Evolutionary conservation across 2,329 filamentous ascomycete genomes (phyloP), one percentile per base, ranked within the genome.

Genomic region (Aspergillus ochraceus): DNA sequence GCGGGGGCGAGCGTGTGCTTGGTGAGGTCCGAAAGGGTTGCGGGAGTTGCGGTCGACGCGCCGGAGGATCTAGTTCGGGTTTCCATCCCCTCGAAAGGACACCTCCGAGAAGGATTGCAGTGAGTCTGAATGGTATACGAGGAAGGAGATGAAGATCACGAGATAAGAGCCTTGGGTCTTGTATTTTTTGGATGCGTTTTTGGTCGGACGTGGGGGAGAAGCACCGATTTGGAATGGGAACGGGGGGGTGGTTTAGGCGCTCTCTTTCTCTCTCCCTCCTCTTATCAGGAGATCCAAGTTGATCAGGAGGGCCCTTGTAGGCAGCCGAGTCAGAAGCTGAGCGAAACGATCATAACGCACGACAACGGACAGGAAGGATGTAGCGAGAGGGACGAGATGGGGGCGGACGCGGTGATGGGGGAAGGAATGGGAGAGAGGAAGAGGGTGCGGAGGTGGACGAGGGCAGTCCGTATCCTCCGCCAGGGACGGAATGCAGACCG

Each of bases 31-130:
- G 69, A 58, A 53, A 65, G 61, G 57, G 68, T 64, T 60, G 67
- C 66, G 65, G 71, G 66, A 60, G 71, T 71, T 59, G 70, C 69
- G 64, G 67, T 57, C 59, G 74, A 73, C 70, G 70, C 68, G 69
- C 70, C 65, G 61, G 66, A 65, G 54, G 64, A 64, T 54, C 54
- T 64, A 56, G 65, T 66, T 66, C 63, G 68, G 61, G 64, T 68
- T 57, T 71, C 68, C 73, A 75, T 76, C 50, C 39, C 59, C 36
- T 36, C 36, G 12, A 42, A 36, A 36, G 32, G 52, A 54, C 46
- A 49, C 20, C 22, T 36, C 32, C 24, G 50, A 54, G 36, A 46
- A 36, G 24, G 57, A 51, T 54, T 54, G 39, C 42, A 10, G 45
- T 47, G 45, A 47, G 45, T 47, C 9, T 61, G 55, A 55, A 42